Base-by-base conservation (phyloP, 352 stramenopile genomes). In the Phytophthora boehmeriae region DNA sequence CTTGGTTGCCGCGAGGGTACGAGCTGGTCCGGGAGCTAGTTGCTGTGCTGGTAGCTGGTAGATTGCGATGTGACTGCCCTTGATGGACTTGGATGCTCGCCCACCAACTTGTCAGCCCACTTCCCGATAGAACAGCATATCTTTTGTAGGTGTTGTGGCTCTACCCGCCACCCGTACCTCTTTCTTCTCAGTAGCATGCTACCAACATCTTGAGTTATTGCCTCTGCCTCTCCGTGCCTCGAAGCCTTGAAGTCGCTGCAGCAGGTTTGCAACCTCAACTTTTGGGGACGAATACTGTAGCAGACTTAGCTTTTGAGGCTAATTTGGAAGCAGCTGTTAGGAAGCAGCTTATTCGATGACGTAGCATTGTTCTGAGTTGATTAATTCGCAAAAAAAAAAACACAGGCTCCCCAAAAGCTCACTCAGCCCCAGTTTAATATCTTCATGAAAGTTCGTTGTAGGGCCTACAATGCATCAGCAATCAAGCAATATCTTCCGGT, bases 401-500 rank as follows among this genome's bases (percentile, higher is more conserved):
- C n/a, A n/a, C n/a, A n/a, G n/a, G n/a, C n/a, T n/a, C n/a, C 25
- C 25, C 25, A 6, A 3, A 8, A 6, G 6, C 25, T 30, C 25
- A 30, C 25, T 8, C 25, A 30, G 6, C 25, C 6, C 25, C 25
- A 8, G 6, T 30, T 6, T 8, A 6, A 30, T 30, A 30, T 8
- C 25, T 3, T 30, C 25, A 3, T 6, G 25, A 30, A 30, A 30
- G 3, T 30, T 6, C 6, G 25, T 30, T 8, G 25, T 6, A 3
- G 25, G 6, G 25, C 6, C 6, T 30, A 6, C 25, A 30, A 3
- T n/a, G n/a, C n/a, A n/a, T n/a, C n/a, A n/a, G n/a, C n/a, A n/a
- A 39, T 54, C 49, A 68, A 34, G 59, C 48, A 27, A 69, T 25
- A 14, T 60, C 43, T 59, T 69, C 43, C 39, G 51, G 20, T 17